These are phyloP conservation scores for Claviceps sp. DNA, from an alignment of 2,329 filamentous ascomycete genomes.

Conservation along the genomic window DNA sequence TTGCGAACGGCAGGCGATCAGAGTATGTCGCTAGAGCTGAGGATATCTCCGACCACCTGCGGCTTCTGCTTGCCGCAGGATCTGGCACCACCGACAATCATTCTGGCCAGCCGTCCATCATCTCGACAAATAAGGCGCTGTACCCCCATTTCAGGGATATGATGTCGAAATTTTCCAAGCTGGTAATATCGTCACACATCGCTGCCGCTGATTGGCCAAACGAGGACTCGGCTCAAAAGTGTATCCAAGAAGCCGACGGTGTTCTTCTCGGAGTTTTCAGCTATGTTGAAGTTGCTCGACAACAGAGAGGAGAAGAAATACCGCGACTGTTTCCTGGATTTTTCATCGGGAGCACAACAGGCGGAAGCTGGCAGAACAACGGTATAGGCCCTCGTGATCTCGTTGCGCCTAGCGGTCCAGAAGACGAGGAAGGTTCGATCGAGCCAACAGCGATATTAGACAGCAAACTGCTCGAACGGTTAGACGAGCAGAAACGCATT, in stretches of 20 bases:
- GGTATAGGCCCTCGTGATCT: conserved; percentile 51
- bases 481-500: conserved; percentile 76
- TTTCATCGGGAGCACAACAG: conserved; percentile 68
- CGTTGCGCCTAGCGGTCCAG: conserved; percentile 70
- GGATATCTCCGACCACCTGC: conserved; percentile 92
- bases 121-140: conserved; percentile 91
- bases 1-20: conserved; percentile 67
- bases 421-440: conserved; percentile 59
- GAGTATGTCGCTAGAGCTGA: conserved; percentile 93
- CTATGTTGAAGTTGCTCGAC: conserved; percentile 88
- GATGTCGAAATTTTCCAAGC: conserved; percentile 99
- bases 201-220: conserved; percentile 93
- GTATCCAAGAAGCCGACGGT: conserved; percentile 91
- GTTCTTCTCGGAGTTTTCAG: conserved; percentile 88
- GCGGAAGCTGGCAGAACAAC: conserved; percentile 80
- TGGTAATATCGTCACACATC: conserved; percentile 95
- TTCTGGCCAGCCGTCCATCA: conserved; percentile 97
- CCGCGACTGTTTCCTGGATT: conserved; percentile 90
- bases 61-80: conserved; percentile 83
- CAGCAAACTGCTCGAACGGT: conserved; percentile 59
- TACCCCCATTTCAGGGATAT: conserved; percentile 97
- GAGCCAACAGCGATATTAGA: conserved; percentile 69
- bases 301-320: conserved; percentile 87
- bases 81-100: conserved; percentile 98
- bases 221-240: conserved; percentile 87